Evolutionary conservation across 169 alveolate genomes (phyloP).

Genomic region (Eimeria mitis): DNA sequence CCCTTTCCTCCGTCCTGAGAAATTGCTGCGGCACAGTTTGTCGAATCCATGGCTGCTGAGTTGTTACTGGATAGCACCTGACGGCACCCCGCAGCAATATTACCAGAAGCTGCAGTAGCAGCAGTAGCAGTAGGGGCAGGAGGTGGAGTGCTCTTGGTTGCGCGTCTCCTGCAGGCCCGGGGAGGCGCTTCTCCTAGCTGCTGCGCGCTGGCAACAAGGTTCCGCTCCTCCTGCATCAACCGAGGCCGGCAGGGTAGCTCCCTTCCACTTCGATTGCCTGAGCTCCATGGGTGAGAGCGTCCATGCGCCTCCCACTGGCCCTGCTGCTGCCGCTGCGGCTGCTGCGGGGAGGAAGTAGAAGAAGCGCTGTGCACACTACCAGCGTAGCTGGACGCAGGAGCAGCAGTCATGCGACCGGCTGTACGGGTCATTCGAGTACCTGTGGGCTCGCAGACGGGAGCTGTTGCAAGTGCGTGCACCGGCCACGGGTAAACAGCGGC

Average conservation of each 20-base stretch:
- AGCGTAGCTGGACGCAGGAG: constrained; percentile 8
- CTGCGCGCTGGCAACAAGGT: neutral
- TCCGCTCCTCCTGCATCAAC: constrained; percentile 38
- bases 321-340: constrained; percentile 37
- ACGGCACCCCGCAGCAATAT: neutral
- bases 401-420: neutral
- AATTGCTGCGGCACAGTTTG: constrained; percentile 11
- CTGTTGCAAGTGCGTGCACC: constrained; percentile 22
- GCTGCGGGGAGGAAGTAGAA: neutral
- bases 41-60: constrained; percentile 7
- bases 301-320: constrained; percentile 31
- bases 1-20: neutral
- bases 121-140: constrained; percentile 30
- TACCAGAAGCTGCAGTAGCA: neutral
- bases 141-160: constrained; percentile 3
- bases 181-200: constrained; percentile 36
- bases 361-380: neutral
- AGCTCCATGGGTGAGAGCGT: neutral
- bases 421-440: constrained; percentile 16
- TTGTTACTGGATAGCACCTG: neutral
- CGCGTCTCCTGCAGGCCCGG: constrained; percentile 35
- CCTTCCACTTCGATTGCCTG: neutral
- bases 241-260: constrained; percentile 22
- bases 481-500: constrained; percentile 34
- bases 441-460: constrained; percentile 39